Base-by-base conservation (phyloP, 1,284 basidiomycete species). In the Ganoderma sinense region DNA sequence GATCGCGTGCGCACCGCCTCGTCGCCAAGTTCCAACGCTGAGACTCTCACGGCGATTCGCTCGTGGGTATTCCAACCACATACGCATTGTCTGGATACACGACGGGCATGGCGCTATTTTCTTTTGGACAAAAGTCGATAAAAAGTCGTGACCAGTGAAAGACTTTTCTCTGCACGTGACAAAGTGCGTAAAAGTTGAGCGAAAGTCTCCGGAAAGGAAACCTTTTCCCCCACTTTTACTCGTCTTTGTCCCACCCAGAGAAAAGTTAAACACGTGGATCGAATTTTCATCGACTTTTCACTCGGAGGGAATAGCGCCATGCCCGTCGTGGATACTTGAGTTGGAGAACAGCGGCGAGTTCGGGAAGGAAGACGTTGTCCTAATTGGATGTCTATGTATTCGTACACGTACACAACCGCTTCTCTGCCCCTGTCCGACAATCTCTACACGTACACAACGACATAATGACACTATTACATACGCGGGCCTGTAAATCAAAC, bases 1-100 rank as follows among this genome's bases (percentile, higher is more conserved):
- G 68, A 69, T 66, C 68, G 68, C 56, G 67, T 4, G 11, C 29
- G 29, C 31, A 48, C n/a, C 45, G 45, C 45, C 45, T 48, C 45
- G 45, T 23, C 43, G 43, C n/a, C 16, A 51, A n/a, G 23, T 29
- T 53, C 51, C 5, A 56, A 56, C 53, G 16, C 10, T 10, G 23
- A 26, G 18, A 6, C 14, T 56, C 53, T 33, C 31, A 33, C 53
- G 29, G 53, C 23, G 23, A 10, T 4, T 26, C 13, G 11, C 20
- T 13, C 48, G 48, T 51, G 48, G 48, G 13, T 23, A 11, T 51
- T 51, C 48, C 23, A 51, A 51, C n/a, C 20, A 20, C n/a, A n/a
- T n/a, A n/a, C n/a, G n/a, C n/a, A n/a, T n/a, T n/a, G n/a, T n/a
- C n/a, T n/a, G n/a, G n/a, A n/a, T n/a, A n/a, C n/a, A n/a, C n/a